Conservation (phyloP, 1,284 basidiomycete genomes). For the Ceratobasidium sp. region DNA sequence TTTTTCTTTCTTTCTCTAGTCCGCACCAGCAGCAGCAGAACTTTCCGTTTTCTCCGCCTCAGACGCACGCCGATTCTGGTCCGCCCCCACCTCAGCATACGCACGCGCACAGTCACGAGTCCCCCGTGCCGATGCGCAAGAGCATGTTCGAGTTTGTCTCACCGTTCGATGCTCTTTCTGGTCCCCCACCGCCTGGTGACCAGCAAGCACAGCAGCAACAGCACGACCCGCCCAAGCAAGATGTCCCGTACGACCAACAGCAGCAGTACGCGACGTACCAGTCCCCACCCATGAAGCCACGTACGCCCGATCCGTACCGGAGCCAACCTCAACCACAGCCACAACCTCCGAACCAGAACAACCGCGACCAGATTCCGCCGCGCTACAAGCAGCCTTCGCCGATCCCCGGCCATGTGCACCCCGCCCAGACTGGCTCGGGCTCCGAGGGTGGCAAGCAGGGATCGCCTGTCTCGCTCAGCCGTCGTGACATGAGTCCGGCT, state of each 20-base stretch:
- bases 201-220: constrained; percentile 51
- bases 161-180: constrained; percentile 74
- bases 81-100: constrained; percentile 45
- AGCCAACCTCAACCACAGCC: constrained; percentile 34
- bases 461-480: constrained; percentile 49
- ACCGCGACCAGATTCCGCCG: constrained; percentile 49
- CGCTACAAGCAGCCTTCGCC: constrained; percentile 44
- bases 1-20: constrained; percentile 36
- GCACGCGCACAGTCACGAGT: constrained; percentile 58
- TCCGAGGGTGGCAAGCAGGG: constrained; percentile 46
- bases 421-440: constrained; percentile 51
- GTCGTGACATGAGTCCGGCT: constrained; percentile 67
- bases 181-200: constrained; percentile 52
- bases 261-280: constrained; percentile 20
- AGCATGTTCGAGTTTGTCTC: constrained; percentile 84
- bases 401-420: constrained; percentile 29
- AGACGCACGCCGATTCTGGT: constrained; percentile 53
- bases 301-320: constrained; percentile 31
- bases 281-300: constrained; percentile 36
- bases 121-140: constrained; percentile 64
- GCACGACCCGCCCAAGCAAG: constrained; percentile 27
- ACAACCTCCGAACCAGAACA: constrained; percentile 20
- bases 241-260: constrained; percentile 24
- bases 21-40: constrained; percentile 50
- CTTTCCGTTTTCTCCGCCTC: constrained; percentile 63